phyloP scores from a whole-genome alignment of 352 stramenopile genomes.

The Phytophthora podocarpi region DNA sequence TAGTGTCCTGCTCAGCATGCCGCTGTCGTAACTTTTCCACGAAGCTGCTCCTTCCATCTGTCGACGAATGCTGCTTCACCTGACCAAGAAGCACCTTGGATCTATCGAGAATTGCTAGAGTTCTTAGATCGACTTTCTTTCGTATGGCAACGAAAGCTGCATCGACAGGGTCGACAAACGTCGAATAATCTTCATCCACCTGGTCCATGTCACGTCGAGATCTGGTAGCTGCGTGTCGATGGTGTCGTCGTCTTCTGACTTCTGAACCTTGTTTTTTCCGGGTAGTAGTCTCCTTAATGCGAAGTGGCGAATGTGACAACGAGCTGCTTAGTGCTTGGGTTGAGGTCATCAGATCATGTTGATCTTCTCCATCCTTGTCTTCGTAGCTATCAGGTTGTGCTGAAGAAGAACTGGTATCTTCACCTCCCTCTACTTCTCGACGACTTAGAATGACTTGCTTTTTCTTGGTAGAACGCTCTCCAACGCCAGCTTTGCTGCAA shows the following conservation, averaged over 20 bases:
- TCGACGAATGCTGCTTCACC: conserved; percentile 19
- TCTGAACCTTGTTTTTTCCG: not conserved
- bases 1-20: not conserved
- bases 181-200: conserved; percentile 17
- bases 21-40: conserved; percentile 40
- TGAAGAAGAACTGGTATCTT: not conserved
- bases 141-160: conserved; percentile 42
- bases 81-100: conserved; percentile 48
- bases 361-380: not conserved
- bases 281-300: not conserved
- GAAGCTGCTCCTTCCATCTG: conserved; percentile 23
- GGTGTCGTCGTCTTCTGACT: conserved; percentile 4
- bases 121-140: conserved; percentile 55
- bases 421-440: conserved; percentile 21
- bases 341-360: not conserved
- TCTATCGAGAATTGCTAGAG: conserved; percentile 59
- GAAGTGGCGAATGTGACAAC: conserved; percentile 13
- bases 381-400: conserved; percentile 5
- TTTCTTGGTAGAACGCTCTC: conserved; percentile 3
- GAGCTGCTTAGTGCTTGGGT: not conserved
- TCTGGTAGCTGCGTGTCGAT: conserved; percentile 2
- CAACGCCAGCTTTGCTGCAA: not conserved
- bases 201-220: not conserved
- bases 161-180: conserved; percentile 29
- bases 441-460: conserved; percentile 28